These are phyloP conservation scores for Solanum verrucosum DNA, from an alignment of 257 asterid species.

Conservation along the genomic window DNA sequence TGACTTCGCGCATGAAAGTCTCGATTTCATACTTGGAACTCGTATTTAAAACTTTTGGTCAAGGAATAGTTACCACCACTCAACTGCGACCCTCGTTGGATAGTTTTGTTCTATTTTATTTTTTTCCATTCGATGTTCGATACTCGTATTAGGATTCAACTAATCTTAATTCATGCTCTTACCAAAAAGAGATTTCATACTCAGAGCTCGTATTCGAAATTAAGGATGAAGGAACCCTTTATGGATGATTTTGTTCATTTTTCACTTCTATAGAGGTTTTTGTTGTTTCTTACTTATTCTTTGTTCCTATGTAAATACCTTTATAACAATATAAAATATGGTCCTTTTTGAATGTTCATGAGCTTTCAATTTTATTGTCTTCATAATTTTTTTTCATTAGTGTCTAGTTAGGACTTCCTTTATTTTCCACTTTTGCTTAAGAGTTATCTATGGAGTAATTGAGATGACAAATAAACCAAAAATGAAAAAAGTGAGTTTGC, in stretches of 20 bases:
- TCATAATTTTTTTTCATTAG: background rate
- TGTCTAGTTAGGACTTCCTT: background rate
- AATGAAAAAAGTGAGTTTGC: background rate
- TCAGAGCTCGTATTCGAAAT: background rate
- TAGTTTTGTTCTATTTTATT: background rate
- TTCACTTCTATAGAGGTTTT: background rate
- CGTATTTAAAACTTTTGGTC: rapidly evolving
- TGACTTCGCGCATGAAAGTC: background rate
- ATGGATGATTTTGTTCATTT: background rate
- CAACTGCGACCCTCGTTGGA: too few relatives aligned
- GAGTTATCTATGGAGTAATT: background rate
- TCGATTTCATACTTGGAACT: background rate
- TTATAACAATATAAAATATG: background rate
- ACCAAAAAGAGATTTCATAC: background rate
- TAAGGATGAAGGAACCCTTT: background rate
- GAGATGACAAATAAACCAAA: background rate
- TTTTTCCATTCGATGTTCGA: background rate
- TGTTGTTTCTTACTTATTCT: background rate
- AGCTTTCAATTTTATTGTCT: background rate
- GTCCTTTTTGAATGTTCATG: background rate
- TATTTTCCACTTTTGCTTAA: background rate
- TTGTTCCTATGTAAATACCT: background rate
- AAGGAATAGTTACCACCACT: background rate
- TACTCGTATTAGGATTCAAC: rapidly evolving
- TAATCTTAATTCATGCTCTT: background rate